Conservation (phyloP, 1,284 basidiomycete species). For the Lentinula novae-zelandiae region DNA sequence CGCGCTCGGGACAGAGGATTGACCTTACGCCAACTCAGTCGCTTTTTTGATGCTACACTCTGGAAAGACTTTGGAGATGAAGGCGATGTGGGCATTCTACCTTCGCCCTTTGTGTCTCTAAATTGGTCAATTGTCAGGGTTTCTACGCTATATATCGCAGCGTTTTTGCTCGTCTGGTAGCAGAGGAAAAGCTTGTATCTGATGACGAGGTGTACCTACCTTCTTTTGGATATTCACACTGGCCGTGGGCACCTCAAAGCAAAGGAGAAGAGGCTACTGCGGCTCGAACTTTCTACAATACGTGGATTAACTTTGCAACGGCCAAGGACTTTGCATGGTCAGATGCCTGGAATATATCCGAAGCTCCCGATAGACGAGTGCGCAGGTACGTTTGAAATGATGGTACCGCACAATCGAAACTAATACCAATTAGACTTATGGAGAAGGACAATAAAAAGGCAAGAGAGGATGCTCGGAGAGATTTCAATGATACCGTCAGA, state of each 20-base stretch:
- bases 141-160: constrained; percentile 92
- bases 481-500: constrained; percentile 91
- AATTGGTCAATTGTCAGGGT: constrained; percentile 44
- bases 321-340: constrained; percentile 90
- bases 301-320: constrained; percentile 87
- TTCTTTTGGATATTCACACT: constrained; percentile 80
- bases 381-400: constrained; percentile 50
- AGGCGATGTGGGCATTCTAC: constrained; percentile 49
- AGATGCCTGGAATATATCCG: constrained; percentile 79
- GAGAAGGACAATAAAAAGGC: constrained; percentile 96
- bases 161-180: constrained; percentile 80
- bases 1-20: constrained; percentile 76
- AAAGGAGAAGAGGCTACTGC: constrained; percentile 40
- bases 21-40: constrained; percentile 76
- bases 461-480: constrained; percentile 81
- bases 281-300: constrained; percentile 78
- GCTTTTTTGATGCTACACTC: constrained; percentile 80
- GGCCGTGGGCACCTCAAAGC: constrained; percentile 59
- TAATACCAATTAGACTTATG: constrained; percentile 60
- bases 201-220: constrained; percentile 61
- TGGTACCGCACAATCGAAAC: background rate
- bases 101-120: background rate
- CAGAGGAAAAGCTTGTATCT: constrained; percentile 70
- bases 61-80: constrained; percentile 74
- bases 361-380: constrained; percentile 85